phyloP scores from a whole-genome alignment of 768 basidiomycete species.

The Tricholoma sp. region DNA sequence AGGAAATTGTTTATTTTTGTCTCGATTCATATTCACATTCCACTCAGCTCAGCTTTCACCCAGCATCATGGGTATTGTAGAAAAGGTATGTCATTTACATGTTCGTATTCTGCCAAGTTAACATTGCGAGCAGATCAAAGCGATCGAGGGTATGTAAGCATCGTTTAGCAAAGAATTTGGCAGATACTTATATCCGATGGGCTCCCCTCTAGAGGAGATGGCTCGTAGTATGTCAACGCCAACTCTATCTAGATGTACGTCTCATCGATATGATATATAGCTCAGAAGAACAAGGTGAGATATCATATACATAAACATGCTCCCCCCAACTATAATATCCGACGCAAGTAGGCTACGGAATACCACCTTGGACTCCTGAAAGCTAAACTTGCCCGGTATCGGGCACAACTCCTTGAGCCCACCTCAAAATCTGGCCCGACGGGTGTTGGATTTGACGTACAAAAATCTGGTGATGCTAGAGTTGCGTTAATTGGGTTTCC shows the following conservation, averaged over 20 bases:
- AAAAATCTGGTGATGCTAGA: conserved; percentile 77
- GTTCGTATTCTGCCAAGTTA: background rate
- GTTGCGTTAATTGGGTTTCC: conserved; percentile 95
- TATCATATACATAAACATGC: background rate
- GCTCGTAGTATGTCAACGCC: conserved; percentile 68
- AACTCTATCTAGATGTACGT: background rate
- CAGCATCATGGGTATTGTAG: conserved; percentile 81
- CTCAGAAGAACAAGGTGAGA: conserved; percentile 91
- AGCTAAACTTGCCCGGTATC: conserved; percentile 91
- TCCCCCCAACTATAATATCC: conserved; percentile 7
- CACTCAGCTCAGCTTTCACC: background rate
- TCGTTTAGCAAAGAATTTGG: background rate
- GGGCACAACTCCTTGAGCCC: conserved; percentile 93
- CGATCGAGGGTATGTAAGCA: conserved; percentile 77
- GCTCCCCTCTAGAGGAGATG: conserved; percentile 77
- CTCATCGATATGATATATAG: conserved; percentile 30
- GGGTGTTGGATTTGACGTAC: conserved; percentile 87
- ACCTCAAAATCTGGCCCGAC: conserved; percentile 73
- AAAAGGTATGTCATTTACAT: conserved; percentile 54
- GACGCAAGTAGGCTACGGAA: conserved; percentile 71
- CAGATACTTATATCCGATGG: background rate
- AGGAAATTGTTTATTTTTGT: background rate
- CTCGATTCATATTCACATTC: too few relatives aligned
- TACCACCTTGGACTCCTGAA: conserved; percentile 92
- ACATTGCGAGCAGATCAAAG: conserved; percentile 65